A percentile compares a stretch with the other conserved stretches of the same genome.
Evolutionary conservation across 176 grass and related monocot genomes (phyloP).

Genomic region (Elymus sibiricus): DNA sequence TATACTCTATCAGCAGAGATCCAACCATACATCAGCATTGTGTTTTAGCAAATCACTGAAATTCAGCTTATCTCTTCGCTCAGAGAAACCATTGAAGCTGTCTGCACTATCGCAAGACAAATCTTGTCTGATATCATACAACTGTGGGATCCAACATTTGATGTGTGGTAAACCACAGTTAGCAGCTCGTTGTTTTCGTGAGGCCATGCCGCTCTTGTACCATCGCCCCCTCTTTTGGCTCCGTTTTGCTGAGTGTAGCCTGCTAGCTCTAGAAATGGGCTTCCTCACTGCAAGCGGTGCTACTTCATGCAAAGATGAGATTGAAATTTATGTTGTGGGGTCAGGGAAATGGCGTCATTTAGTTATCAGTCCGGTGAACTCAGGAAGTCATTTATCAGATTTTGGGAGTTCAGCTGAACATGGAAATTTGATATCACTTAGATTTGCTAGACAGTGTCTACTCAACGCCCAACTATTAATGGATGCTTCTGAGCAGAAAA

Average conservation of each 20-base stretch:
- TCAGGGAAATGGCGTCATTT: conserved; percentile 70
- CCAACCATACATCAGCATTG: conserved; percentile 54
- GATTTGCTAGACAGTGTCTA: conserved; percentile 67
- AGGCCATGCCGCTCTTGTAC: conserved; percentile 59
- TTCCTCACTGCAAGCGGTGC: conserved; percentile 41
- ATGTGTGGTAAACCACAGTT: conserved; percentile 68
- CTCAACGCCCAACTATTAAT: conserved; percentile 67
- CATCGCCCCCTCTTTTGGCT: conserved; percentile 79
- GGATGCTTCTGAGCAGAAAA: conserved; percentile 38
- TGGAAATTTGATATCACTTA: conserved; percentile 54
- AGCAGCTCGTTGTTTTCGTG: conserved; percentile 76
- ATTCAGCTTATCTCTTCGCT: conserved; percentile 45
- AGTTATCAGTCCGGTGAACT: conserved; percentile 46
- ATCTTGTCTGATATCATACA: conserved; percentile 73
- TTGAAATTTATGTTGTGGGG: conserved; percentile 71
- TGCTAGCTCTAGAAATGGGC: conserved; percentile 73
- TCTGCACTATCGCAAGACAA: conserved; percentile 73
- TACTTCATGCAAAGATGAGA: conserved; percentile 42
- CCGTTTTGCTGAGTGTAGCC: conserved; percentile 81
- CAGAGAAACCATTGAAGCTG: conserved; percentile 69
- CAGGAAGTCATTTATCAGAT: conserved; percentile 24
- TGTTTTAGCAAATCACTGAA: conserved; percentile 83
- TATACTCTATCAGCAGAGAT: conserved; percentile 87
- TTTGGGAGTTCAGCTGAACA: conserved; percentile 37
- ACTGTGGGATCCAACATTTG: conserved; percentile 81